Evolutionary conservation across 306 rosid species (phyloP), one percentile per base, ranked within the genome.

Genomic region (Hylodesmum podocarpum): DNA sequence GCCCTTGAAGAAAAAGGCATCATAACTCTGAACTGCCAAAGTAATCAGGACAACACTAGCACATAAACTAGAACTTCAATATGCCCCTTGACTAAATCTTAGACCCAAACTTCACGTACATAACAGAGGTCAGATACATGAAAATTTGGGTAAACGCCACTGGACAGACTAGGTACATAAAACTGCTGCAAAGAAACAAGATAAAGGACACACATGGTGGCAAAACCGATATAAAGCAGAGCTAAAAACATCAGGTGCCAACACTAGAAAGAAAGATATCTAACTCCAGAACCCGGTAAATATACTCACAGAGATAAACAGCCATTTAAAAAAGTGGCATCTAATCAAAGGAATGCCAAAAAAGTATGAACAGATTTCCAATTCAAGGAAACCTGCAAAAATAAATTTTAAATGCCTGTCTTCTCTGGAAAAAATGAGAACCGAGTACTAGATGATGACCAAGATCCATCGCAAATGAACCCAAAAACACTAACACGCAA

Each of bases 401-500:
- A 74, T 0, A 76, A 78, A 37, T 69, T 40, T 73, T 65, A 70
- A 21, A 87, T 78, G 84, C 80, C 98, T 86, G 84, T 53, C 34
- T 67, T 64, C 94, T 86, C 92, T 63, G 88, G 89, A 83, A 91
- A 86, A 95, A 89, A n/a, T n/a, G 82, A 68, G 85, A 84, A 81
- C 94, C 79, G 73, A 21, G 86, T 75, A 58, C 88, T 36, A 75
- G 83, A 78, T 50, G 83, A 78, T 50, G 80, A 82, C 86, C 82
- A 82, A 90, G 96, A 89, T 88, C 94, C 92, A 85, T 81, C 44
- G 59, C 47, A 29, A 58, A 87, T 89, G 92, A 91, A 88, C 91
- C 98, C 89, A 90, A 87, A 89, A 92, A 94, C 88, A 94, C 84
- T 76, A 86, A 65, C n/a, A 10, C 43, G 62, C 58, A 69, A 84